Evolutionary conservation across 2,329 filamentous ascomycete genomes (phyloP).

Genomic region (Fonsecaea multimorphosa): DNA sequence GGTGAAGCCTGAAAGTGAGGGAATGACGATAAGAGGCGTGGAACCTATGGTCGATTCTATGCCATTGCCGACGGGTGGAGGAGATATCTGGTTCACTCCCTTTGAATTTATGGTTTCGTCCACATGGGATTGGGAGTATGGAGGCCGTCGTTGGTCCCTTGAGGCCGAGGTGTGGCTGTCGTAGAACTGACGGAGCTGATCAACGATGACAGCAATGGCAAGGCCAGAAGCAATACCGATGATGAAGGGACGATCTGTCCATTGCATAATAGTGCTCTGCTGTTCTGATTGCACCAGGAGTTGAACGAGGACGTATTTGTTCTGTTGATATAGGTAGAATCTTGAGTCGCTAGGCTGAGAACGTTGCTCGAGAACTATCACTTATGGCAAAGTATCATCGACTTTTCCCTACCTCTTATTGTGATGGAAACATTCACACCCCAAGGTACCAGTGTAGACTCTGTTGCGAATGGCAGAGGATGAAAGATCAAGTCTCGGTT

Average conservation of each 20-base stretch:
- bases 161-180: not conserved
- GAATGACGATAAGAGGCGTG: slow-evolving; percentile 86
- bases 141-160: not conserved
- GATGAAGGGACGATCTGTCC: slow-evolving; percentile 48
- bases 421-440: not conserved
- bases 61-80: slow-evolving; percentile 53
- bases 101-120: slow-evolving; percentile 3
- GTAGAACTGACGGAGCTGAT: slow-evolving; percentile 27
- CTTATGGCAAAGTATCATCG: not conserved
- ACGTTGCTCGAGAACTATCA: not conserved
- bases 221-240: slow-evolving; percentile 49
- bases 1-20: slow-evolving; percentile 82
- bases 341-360: not conserved
- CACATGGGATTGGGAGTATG: not conserved
- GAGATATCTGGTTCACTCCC: not conserved
- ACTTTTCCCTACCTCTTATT: not conserved
- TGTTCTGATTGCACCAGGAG: no score
- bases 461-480: not conserved
- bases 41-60: slow-evolving; percentile 93
- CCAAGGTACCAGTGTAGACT: not conserved
- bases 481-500: not conserved
- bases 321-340: not conserved
- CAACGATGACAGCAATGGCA: slow-evolving; percentile 34
- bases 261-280: slow-evolving; percentile 21
- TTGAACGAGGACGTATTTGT: not conserved